Conservation (phyloP, 140 eudicot genomes). For the Bidens hawaiensis region DNA sequence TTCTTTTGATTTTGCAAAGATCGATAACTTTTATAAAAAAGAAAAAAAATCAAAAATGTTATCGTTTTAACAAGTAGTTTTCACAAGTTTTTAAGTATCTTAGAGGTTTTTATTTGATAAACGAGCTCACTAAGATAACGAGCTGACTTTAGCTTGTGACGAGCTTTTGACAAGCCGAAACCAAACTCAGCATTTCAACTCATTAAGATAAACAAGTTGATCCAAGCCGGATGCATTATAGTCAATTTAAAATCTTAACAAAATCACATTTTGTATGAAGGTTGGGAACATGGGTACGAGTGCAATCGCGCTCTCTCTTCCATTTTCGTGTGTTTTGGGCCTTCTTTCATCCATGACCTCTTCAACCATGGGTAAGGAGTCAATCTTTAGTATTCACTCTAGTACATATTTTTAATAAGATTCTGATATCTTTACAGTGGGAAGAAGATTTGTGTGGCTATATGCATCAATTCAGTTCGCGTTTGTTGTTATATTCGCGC, state of each 20-base stretch:
- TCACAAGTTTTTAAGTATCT: too few relatives aligned
- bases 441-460: constrained; percentile 74
- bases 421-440: constrained; percentile 34
- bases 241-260: background rate
- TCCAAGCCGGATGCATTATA: too few relatives aligned
- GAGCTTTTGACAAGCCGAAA: too few relatives aligned
- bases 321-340: constrained; percentile 85
- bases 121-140: too few relatives aligned
- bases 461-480: constrained; percentile 75
- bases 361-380: constrained; percentile 77
- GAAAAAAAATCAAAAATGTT: too few relatives aligned
- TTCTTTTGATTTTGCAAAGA: too few relatives aligned
- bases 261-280: constrained; percentile 25
- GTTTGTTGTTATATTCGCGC: constrained; percentile 78
- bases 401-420: constrained; percentile 6
- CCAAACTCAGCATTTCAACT: too few relatives aligned
- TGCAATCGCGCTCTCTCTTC: constrained; percentile 88
- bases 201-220: too few relatives aligned
- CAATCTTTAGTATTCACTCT: background rate
- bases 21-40: too few relatives aligned
- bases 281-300: constrained; percentile 69
- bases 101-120: too few relatives aligned
- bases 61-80: too few relatives aligned
- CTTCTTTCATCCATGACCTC: constrained; percentile 86
- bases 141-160: too few relatives aligned